Conservation (phyloP, 1,284 basidiomycete genomes). For the Ganoderma resinaceum region DNA sequence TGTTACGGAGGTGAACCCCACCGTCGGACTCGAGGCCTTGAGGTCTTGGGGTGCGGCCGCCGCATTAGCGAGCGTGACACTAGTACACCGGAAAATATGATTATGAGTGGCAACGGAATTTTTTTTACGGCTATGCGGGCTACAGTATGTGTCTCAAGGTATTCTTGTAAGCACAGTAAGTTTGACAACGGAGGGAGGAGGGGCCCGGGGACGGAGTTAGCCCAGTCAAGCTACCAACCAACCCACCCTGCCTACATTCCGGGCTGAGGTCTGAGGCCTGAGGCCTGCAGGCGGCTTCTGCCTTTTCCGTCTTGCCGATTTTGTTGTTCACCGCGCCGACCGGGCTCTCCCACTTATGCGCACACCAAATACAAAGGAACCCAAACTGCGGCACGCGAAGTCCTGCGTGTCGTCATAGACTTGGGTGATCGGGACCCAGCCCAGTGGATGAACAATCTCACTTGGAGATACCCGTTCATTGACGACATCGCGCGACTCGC, state of each 20-base stretch:
- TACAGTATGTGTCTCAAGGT: background rate
- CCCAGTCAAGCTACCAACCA: background rate
- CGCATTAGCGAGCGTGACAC: background rate
- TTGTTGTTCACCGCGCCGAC: background rate
- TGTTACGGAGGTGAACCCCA: background rate
- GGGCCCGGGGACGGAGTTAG: background rate
- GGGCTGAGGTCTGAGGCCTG: background rate
- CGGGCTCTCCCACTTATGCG: background rate
- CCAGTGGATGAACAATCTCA: background rate
- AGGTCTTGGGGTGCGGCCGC: background rate
- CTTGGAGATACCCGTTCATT: background rate
- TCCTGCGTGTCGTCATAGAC: background rate
- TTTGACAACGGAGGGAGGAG: background rate
- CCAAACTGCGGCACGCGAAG: background rate
- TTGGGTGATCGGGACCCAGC: conserved; percentile 2
- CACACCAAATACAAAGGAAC: background rate
- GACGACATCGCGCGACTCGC: conserved; percentile 1
- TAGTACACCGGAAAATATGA: background rate
- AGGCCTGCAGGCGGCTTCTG: background rate
- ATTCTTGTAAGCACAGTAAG: background rate
- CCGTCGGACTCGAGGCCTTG: background rate
- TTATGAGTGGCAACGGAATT: background rate
- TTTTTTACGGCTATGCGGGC: too few species aligned
- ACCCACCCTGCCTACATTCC: background rate
- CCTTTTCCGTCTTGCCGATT: background rate